Evolutionary conservation across 192 early-diverging fungal species (phyloP).

Genomic region (Coemansia sp.): DNA sequence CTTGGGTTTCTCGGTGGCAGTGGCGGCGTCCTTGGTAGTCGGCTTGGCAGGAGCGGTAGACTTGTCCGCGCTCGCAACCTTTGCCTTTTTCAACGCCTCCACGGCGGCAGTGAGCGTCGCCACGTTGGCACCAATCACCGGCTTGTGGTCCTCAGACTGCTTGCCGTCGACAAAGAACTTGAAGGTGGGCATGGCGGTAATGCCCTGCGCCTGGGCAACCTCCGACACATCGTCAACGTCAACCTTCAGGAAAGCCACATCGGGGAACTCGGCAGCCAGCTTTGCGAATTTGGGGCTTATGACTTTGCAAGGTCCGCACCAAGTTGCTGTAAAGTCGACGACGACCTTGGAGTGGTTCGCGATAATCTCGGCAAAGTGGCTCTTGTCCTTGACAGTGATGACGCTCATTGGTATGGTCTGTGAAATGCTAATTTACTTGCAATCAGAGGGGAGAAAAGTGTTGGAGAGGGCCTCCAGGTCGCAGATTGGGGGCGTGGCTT

Average conservation of each 20-base stretch:
- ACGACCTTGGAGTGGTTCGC: slow-evolving; percentile 52
- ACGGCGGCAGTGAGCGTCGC: background rate
- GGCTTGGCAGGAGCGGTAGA: background rate
- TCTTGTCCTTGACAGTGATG: background rate
- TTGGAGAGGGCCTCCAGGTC: background rate
- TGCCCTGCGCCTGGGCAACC: slow-evolving; percentile 30
- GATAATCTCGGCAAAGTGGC: slow-evolving; percentile 15
- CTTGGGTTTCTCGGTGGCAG: background rate
- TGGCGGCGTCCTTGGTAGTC: background rate
- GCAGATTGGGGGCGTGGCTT: background rate
- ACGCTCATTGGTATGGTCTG: background rate
- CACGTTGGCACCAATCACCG: slow-evolving; percentile 29
- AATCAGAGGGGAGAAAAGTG: background rate
- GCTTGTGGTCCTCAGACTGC: slow-evolving; percentile 42
- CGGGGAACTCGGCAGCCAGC: slow-evolving; percentile 53
- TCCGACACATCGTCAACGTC: slow-evolving; percentile 72
- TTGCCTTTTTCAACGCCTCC: background rate
- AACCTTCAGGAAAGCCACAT: slow-evolving; percentile 73
- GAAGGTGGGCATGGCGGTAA: slow-evolving; percentile 82
- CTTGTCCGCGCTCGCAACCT: background rate
- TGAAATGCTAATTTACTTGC: background rate
- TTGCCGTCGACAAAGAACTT: slow-evolving; percentile 61
- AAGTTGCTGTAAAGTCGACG: slow-evolving; percentile 72
- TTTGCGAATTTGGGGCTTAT: slow-evolving; percentile 63
- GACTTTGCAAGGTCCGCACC: slow-evolving; percentile 86